Conservation (phyloP, 2,329 filamentous ascomycete species). For the Pyricularia sp. region DNA sequence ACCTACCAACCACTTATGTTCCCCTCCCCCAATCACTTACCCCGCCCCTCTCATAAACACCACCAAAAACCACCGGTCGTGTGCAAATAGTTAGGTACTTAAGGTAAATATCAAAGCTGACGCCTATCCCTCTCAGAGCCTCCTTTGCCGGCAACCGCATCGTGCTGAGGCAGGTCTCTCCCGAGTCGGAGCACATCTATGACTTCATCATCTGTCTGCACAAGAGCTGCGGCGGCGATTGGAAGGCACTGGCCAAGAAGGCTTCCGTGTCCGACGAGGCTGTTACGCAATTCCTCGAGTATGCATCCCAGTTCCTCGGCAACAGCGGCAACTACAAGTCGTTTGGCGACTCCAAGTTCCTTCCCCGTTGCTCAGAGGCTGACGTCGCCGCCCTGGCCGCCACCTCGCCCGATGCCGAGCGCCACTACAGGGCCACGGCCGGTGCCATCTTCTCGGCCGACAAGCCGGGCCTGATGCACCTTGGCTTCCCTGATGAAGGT, state of each 20-base stretch:
- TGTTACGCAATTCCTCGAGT: conserved; percentile 62
- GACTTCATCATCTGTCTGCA: conserved; percentile 71
- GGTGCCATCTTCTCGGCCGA: conserved; percentile 64
- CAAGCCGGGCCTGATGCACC: conserved; percentile 57
- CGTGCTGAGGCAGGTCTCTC: conserved; percentile 71
- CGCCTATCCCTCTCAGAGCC: conserved; percentile 40
- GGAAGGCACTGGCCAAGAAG: conserved; percentile 56
- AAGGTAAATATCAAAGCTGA: conserved; percentile 5
- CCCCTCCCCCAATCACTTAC: not conserved
- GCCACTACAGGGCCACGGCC: conserved; percentile 57
- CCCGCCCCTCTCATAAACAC: not conserved
- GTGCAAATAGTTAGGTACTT: no score
- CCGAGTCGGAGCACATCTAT: conserved; percentile 72
- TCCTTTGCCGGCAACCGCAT: conserved; percentile 70
- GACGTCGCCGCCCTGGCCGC: conserved; percentile 56
- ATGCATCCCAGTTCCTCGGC: conserved; percentile 68
- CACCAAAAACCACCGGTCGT: not conserved
- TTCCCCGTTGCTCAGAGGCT: conserved; percentile 59
- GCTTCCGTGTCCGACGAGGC: conserved; percentile 55
- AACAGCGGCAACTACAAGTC: conserved; percentile 83
- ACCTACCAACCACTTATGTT: not conserved
- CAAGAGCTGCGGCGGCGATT: conserved; percentile 58
- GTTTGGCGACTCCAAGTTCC: conserved; percentile 77
- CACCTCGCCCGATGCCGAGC: conserved; percentile 45
- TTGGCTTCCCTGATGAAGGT: conserved; percentile 65